phyloP scores from a whole-genome alignment of 1,284 basidiomycete genomes.

The Mrakiaceae sp. region DNA sequence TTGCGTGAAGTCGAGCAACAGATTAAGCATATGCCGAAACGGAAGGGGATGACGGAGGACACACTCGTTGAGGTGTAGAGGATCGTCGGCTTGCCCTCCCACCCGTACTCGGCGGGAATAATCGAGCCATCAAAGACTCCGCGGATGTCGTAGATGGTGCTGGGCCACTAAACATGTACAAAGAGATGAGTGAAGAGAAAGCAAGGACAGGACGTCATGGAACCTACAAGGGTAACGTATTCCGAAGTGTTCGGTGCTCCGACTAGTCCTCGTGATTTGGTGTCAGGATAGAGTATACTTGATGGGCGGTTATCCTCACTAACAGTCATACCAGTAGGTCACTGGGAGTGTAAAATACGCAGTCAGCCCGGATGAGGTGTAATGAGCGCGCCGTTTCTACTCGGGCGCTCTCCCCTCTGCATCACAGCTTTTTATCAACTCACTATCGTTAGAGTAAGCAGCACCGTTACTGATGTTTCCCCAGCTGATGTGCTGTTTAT shows the following conservation, averaged over 20 bases:
- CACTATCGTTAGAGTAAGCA: slow-evolving; percentile 17
- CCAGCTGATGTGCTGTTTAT: slow-evolving; percentile 18
- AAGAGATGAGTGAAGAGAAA: no score
- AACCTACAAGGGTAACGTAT: no score
- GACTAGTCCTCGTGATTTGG: no score
- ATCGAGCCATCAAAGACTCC: slow-evolving; percentile 24
- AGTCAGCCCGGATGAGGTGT: background rate
- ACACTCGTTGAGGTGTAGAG: slow-evolving; percentile 20
- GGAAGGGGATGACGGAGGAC: background rate
- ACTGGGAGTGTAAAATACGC: background rate
- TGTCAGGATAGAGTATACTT: no score
- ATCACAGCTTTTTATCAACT: background rate
- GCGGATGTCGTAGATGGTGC: slow-evolving; percentile 23
- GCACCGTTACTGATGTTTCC: slow-evolving; percentile 23
- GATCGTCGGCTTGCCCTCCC: slow-evolving; percentile 20
- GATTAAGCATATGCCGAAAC: no score
- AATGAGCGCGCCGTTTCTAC: background rate
- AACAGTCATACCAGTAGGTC: slow-evolving; percentile 19
- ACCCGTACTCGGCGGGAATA: slow-evolving; percentile 18
- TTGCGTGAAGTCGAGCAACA: no score
- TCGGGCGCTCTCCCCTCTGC: no score
- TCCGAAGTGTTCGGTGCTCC: no score
- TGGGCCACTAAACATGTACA: slow-evolving; percentile 16
- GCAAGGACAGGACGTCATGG: no score
- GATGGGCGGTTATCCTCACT: background rate